Evolutionary conservation across 202 grass and related monocot species (phyloP), one percentile per base, ranked within the genome.

Genomic region (Schoenoplectus tabernaemontani): DNA sequence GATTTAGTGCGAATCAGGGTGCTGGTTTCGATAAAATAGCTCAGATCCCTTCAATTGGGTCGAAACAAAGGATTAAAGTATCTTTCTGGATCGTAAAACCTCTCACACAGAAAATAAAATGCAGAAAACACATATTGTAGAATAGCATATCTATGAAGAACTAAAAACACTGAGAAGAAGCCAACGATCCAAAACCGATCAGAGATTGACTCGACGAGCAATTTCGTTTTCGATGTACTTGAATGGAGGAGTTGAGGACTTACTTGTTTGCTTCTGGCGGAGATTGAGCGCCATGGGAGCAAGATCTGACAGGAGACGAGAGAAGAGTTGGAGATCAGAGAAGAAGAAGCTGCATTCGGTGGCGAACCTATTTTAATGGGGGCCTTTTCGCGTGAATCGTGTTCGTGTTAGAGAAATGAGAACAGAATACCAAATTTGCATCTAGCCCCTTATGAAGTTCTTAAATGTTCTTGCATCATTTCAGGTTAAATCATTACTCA

Each of bases 251-350:
- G 47, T n/a, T 9, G 76, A 7, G 44, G 33, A 72, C 90, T 90
- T 90, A 96, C 93, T 89, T 10, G 87, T 91, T 73, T 96, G 93
- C 84, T 92, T 96, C 33, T 89, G 90, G 53, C 93, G 93, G 64
- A 96, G 93, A 87, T 89, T 96, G 86, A 92, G 93, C 84, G 86
- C 86, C 90, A 94, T 94, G 87, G 87, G 7, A 76, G 68, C 33
- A 79, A 82, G 76, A 79, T 79, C 76, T 79, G 76, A 79, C 7
- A 23, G 20, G 76, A 63, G 76, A 79, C 60, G 53, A 61, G 38
- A 79, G 34, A 13, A 46, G 57, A 32, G 58, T 13, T 53, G n/a
- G n/a, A 78, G 74, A 79, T 79, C 39, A 43, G 76, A 28, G 38
- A 46, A 79, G 76, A 79, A 61, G 76, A 60, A 56, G 51, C 62